Evolutionary conservation across 495 filamentous ascomycete species (phyloP).

Genomic region (Pyronema domesticum): DNA sequence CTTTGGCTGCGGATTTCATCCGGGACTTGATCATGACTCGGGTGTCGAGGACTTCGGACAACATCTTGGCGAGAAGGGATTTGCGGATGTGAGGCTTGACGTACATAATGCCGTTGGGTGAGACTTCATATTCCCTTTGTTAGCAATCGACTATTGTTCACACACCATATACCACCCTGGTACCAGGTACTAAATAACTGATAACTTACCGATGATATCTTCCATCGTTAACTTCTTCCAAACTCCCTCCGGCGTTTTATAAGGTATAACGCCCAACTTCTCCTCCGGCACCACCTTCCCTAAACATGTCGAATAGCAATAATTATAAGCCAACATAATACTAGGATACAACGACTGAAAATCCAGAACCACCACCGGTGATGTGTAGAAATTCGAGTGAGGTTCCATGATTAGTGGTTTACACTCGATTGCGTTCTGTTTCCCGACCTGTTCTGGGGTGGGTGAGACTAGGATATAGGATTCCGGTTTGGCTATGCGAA

Average conservation of each 20-base stretch:
- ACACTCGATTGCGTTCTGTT: conserved; percentile 90
- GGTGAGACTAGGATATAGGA: conserved; percentile 84
- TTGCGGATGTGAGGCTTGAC: conserved; percentile 69
- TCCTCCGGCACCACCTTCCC: conserved; percentile 72
- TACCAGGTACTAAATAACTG: neutral
- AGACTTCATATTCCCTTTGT: conserved; percentile 31
- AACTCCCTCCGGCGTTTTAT: conserved; percentile 46
- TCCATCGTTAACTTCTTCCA: conserved; percentile 64
- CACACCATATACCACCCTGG: neutral
- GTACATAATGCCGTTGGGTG: conserved; percentile 95
- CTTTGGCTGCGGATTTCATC: conserved; percentile 75
- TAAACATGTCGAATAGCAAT: conserved; percentile 94
- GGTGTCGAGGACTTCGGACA: conserved; percentile 88
- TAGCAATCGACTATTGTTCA: neutral
- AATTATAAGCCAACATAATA: conserved; percentile 98
- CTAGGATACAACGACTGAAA: conserved; percentile 95
- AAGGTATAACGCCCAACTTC: conserved; percentile 89
- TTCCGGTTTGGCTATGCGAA: conserved; percentile 92
- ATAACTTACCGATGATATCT: conserved; percentile 45
- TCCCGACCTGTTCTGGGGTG: conserved; percentile 49
- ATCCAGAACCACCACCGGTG: conserved; percentile 77
- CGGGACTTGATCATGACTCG: conserved; percentile 95
- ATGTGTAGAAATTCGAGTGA: conserved; percentile 82
- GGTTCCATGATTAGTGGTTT: conserved; percentile 95
- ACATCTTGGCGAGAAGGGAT: conserved; percentile 87